These are phyloP conservation scores for Apiospora rasikravindrae DNA, from an alignment of 2,329 filamentous ascomycete species.

Conservation along the genomic window DNA sequence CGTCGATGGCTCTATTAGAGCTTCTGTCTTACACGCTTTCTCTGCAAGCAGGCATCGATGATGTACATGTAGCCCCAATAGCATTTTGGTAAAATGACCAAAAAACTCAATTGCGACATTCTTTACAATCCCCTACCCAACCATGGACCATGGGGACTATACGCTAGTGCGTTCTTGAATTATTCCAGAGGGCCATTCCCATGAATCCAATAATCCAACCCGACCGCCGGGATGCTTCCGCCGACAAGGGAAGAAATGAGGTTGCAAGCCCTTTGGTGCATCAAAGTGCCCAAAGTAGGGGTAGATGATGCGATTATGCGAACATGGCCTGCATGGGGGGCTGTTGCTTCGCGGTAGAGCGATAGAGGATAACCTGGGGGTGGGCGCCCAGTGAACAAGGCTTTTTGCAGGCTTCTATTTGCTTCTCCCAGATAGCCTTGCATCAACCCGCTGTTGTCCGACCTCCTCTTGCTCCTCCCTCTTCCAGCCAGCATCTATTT, in stretches of 20 bases:
- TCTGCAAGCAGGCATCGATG: background rate
- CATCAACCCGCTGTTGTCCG: conserved; percentile 5
- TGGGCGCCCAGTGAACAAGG: conserved; percentile 14
- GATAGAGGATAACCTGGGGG: conserved; percentile 3
- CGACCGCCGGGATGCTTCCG: conserved; percentile 8
- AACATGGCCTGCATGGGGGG: background rate
- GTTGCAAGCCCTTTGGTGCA: conserved; percentile 13
- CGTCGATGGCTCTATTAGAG: background rate
- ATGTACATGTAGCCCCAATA: background rate
- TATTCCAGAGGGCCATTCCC: background rate
- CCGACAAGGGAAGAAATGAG: conserved; percentile 9
- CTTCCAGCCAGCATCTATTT: background rate
- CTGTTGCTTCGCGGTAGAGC: background rate
- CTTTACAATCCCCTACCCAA: background rate
- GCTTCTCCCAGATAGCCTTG: conserved; percentile 15
- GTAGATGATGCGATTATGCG: conserved; percentile 5
- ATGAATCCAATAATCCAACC: background rate
- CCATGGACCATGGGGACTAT: background rate
- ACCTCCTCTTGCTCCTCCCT: background rate
- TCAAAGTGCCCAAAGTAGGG: background rate
- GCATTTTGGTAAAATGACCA: background rate
- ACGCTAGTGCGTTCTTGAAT: background rate
- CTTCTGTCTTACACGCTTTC: background rate
- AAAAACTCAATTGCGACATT: background rate
- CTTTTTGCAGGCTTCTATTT: conserved; percentile 7